phyloP scores from a whole-genome alignment of 73 alveolate species.

The Diophrys appendiculata region DNA sequence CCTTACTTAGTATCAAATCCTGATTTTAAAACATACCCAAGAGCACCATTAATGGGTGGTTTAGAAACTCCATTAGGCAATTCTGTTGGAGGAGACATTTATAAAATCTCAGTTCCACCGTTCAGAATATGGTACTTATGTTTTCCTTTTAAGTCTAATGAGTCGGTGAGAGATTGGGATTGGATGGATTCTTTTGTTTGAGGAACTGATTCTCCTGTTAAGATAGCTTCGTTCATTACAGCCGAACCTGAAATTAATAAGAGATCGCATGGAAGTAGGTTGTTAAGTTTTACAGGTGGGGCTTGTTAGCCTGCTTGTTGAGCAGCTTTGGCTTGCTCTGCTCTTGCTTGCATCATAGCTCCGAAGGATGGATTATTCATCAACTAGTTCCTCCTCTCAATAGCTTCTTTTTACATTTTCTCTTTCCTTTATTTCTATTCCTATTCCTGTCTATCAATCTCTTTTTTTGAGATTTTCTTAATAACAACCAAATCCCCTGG shows the following conservation, averaged over 20 bases:
- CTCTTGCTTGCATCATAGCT: background rate
- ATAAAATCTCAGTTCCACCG: conserved; percentile 90
- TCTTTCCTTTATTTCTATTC: conserved; percentile 5
- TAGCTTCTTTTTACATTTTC: background rate
- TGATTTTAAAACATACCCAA: conserved; percentile 87
- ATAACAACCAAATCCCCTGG: conserved; percentile 93
- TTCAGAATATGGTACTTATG: conserved; percentile 72
- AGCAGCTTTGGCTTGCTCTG: conserved; percentile 3
- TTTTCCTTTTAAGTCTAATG: conserved; percentile 67
- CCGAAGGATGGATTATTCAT: background rate
- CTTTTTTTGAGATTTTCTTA: conserved; percentile 35
- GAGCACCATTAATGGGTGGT: conserved; percentile 73
- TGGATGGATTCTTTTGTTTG: conserved; percentile 80
- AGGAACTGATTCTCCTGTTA: conserved; percentile 97
- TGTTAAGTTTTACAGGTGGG: background rate
- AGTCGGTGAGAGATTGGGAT: conserved; percentile 64
- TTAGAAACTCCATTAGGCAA: conserved; percentile 54
- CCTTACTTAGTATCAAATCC: conserved; percentile 97
- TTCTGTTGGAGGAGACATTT: conserved; percentile 46
- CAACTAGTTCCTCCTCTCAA: background rate
- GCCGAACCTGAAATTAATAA: conserved; percentile 7
- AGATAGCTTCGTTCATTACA: conserved; percentile 93
- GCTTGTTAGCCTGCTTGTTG: background rate
- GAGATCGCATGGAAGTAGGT: conserved; percentile 20
- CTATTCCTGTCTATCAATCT: conserved; percentile 42